phyloP scores from a whole-genome alignment of 2,329 filamentous ascomycete species.

The Pseudogymnoascus sp. region DNA sequence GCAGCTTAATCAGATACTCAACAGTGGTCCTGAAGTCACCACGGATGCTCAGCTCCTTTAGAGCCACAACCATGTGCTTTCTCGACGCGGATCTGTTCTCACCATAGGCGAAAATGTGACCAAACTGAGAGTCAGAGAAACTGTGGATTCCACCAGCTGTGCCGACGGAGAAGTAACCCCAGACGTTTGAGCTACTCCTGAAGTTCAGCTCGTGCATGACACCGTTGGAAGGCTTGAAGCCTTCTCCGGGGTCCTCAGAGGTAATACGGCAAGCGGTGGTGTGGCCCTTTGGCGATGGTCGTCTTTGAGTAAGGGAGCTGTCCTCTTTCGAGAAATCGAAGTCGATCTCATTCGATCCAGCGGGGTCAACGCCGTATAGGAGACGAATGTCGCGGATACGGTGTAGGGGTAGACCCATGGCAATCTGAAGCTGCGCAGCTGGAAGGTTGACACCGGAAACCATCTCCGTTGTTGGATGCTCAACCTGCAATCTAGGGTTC shows the following conservation, averaged over 20 bases:
- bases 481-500: constrained; percentile 97
- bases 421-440: constrained; percentile 94
- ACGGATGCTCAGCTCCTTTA: constrained; percentile 98
- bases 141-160: constrained; percentile 96
- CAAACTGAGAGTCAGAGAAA: constrained; percentile 98
- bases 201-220: constrained; percentile 99
- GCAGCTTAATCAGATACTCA: constrained; percentile 96
- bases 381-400: constrained; percentile 93
- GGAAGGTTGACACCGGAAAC: constrained; percentile 96
- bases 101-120: constrained; percentile 98
- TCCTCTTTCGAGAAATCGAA: constrained; percentile 89
- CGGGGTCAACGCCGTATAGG: constrained; percentile 90
- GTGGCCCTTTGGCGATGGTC: constrained; percentile 90
- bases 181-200: constrained; percentile 95
- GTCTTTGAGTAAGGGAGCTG: constrained; percentile 76
- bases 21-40: constrained; percentile 98
- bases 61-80: constrained; percentile 97
- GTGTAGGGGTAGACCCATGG: constrained; percentile 96
- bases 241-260: constrained; percentile 95
- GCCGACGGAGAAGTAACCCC: constrained; percentile 99
- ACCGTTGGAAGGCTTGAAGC: constrained; percentile 98
- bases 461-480: constrained; percentile 99
- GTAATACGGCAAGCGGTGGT: constrained; percentile 98
- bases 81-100: constrained; percentile 93
- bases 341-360: constrained; percentile 79